phyloP scores from a whole-genome alignment of 2,329 filamentous ascomycete genomes.

The Chrysosporium queenslandicum region DNA sequence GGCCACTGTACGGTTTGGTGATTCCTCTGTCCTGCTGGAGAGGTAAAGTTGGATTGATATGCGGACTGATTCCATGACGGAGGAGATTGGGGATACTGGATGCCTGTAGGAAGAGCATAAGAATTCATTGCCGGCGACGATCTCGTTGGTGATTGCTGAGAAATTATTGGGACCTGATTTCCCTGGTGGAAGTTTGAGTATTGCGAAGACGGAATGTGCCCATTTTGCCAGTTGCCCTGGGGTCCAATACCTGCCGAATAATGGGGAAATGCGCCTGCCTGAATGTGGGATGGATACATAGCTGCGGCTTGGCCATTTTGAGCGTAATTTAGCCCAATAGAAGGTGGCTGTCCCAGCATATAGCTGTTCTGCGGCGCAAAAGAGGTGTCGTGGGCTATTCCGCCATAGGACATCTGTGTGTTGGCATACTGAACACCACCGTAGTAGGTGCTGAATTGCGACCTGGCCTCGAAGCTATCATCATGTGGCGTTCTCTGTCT shows the following conservation, averaged over 20 bases:
- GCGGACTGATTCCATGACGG: conserved; percentile 28
- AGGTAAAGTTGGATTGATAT: conserved; percentile 21
- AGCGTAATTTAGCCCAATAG: conserved; percentile 19
- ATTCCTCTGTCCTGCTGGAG: conserved; percentile 23
- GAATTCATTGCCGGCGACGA: conserved; percentile 33
- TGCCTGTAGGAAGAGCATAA: conserved; percentile 27
- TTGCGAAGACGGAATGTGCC: conserved; percentile 24
- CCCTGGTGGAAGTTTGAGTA: conserved; percentile 32
- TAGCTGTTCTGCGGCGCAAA: conserved; percentile 27
- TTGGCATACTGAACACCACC: conserved; percentile 32
- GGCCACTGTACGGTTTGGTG: conserved; percentile 30
- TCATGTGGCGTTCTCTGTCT: conserved; percentile 56
- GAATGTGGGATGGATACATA: conserved; percentile 28
- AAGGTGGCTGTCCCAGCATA: conserved; percentile 24
- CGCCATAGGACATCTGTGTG: conserved; percentile 24
- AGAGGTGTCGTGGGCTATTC: conserved; percentile 25
- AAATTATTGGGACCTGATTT: conserved; percentile 31
- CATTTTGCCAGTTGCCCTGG: conserved; percentile 30
- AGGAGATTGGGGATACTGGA: conserved; percentile 26
- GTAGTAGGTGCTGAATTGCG: conserved; percentile 42
- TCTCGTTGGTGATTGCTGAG: conserved; percentile 29
- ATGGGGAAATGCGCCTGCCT: conserved; percentile 26
- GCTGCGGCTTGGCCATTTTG: conserved; percentile 23
- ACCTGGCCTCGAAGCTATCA: conserved; percentile 58
- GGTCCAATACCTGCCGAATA: conserved; percentile 28